These are phyloP conservation scores for Colletotrichum sp. DNA, from an alignment of 2,329 filamentous ascomycete genomes.

Conservation along the genomic window DNA sequence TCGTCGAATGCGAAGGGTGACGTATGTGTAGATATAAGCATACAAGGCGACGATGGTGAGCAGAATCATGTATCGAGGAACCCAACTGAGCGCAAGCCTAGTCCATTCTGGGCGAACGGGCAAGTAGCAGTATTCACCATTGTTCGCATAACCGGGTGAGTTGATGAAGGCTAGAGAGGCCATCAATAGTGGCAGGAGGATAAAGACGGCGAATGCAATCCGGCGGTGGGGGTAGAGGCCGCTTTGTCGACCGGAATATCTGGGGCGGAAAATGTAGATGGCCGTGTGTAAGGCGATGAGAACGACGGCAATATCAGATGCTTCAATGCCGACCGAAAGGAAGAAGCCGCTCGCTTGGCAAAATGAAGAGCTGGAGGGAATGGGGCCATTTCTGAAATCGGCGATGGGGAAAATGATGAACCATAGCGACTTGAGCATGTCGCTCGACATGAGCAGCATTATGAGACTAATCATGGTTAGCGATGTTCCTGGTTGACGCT, in stretches of 20 bases:
- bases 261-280: constrained; percentile 71
- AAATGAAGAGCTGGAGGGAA: constrained; percentile 57
- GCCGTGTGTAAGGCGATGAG: constrained; percentile 77
- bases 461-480: constrained; percentile 62
- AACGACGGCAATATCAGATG: constrained; percentile 73
- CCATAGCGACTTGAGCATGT: constrained; percentile 73
- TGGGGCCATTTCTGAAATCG: constrained; percentile 55
- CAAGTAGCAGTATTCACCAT: constrained; percentile 73
- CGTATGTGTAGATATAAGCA: constrained; percentile 72
- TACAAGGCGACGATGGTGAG: constrained; percentile 69
- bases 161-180: constrained; percentile 69
- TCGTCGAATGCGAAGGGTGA: constrained; percentile 50
- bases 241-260: constrained; percentile 51
- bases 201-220: constrained; percentile 61
- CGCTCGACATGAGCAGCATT: constrained; percentile 74
- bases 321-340: constrained; percentile 69
- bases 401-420: constrained; percentile 69
- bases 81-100: constrained; percentile 71
- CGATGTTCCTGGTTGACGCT: not conserved
- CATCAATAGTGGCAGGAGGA: constrained; percentile 63
- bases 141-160: constrained; percentile 61
- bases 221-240: constrained; percentile 73
- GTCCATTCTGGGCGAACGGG: constrained; percentile 73
- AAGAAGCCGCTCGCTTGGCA: constrained; percentile 75
- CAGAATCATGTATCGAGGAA: constrained; percentile 75